phyloP scores from a whole-genome alignment of 2,329 filamentous ascomycete species.

The Bimuria novae-zelandiae region DNA sequence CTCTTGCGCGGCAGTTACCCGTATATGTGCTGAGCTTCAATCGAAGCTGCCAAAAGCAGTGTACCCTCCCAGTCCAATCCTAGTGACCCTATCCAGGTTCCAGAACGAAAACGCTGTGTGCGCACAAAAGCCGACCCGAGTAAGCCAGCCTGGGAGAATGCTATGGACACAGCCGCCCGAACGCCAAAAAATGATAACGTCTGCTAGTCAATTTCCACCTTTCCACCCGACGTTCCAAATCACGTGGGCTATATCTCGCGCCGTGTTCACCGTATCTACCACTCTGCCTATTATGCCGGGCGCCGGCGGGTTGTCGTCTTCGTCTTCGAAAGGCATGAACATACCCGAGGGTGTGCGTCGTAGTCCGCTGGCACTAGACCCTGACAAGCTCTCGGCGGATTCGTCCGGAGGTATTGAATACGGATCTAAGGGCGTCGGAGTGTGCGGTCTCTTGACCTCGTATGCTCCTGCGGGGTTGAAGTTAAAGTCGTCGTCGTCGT shows the following conservation, averaged over 20 bases:
- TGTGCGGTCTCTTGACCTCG: conserved; percentile 39
- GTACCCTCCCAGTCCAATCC: no score
- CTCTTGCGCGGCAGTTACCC: no score
- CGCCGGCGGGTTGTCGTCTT: conserved; percentile 62
- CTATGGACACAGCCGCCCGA: conserved; percentile 7
- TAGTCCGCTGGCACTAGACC: conserved; percentile 58
- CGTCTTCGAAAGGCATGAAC: conserved; percentile 86
- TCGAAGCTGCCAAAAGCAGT: background rate
- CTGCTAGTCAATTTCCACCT: conserved; percentile 36
- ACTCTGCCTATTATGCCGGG: conserved; percentile 75
- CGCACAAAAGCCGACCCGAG: background rate
- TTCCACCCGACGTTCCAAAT: conserved; percentile 71
- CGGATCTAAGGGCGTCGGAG: conserved; percentile 40
- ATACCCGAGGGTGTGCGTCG: conserved; percentile 82
- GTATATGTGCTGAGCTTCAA: no score
- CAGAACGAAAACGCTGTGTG: conserved; percentile 3
- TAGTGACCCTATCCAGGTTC: background rate
- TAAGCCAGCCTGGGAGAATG: background rate
- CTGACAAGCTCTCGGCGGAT: conserved; percentile 18
- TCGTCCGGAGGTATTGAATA: conserved; percentile 11
- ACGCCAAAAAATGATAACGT: conserved; percentile 20
- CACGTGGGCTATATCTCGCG: conserved; percentile 66
- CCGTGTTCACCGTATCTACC: conserved; percentile 75
- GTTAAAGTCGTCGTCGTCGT: conserved; percentile 54
- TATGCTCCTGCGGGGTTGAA: conserved; percentile 51